Percentiles rank a stretch among this genome's conserved stretches.
These are phyloP conservation scores for Cruciata laevipes DNA, from an alignment of 257 asterid species.

Conservation along the genomic window DNA sequence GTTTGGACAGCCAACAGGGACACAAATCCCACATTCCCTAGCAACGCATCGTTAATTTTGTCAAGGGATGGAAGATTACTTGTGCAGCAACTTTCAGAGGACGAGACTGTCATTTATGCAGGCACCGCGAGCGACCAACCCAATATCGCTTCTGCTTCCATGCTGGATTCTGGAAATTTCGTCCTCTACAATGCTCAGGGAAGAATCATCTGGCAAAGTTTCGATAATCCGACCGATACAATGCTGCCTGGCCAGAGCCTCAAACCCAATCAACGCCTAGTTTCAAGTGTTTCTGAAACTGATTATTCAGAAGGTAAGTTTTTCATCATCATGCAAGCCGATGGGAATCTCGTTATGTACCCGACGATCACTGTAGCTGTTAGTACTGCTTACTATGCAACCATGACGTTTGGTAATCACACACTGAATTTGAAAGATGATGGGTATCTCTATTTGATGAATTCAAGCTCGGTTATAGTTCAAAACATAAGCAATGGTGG, in stretches of 20 bases:
- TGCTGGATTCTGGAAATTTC: conserved; percentile 48
- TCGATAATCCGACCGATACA: conserved; percentile 39
- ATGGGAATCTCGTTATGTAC: conserved; percentile 51
- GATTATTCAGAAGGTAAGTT: conserved; percentile 28
- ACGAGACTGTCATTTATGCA: neutral
- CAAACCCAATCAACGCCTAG: conserved; percentile 6
- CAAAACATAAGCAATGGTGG: conserved; percentile 27
- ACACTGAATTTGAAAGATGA: conserved; percentile 27
- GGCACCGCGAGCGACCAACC: neutral
- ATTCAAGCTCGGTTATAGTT: conserved; percentile 7
- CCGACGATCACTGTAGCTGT: conserved; percentile 10
- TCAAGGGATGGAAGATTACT: conserved; percentile 32
- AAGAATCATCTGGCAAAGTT: conserved; percentile 44
- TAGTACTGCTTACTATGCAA: conserved; percentile 19
- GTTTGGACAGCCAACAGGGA: conserved; percentile 34
- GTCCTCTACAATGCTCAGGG: conserved; percentile 26
- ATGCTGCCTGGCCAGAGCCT: conserved; percentile 41
- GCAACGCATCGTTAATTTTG: conserved; percentile 15
- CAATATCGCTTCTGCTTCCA: conserved; percentile 27
- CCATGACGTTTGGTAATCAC: neutral
- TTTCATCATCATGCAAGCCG: conserved; percentile 34
- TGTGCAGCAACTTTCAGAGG: conserved; percentile 13
- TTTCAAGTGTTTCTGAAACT: conserved; percentile 35
- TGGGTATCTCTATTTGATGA: conserved; percentile 40
- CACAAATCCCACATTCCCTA: conserved; percentile 13